phyloP scores from a whole-genome alignment of 805 yeast species.

The Wickerhamomyces bovis region DNA sequence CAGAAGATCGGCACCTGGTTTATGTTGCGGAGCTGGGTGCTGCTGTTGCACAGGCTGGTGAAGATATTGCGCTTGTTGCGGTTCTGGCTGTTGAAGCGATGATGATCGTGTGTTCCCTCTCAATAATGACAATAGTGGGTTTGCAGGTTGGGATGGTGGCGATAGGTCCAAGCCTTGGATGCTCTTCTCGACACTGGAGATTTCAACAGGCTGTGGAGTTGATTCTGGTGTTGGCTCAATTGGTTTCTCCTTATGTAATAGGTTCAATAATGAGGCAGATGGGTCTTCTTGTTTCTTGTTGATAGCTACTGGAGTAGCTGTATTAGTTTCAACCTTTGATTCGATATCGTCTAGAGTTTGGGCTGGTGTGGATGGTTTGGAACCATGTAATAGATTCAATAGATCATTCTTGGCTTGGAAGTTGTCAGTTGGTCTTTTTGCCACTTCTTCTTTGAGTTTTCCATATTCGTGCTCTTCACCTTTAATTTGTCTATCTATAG shows the following conservation, averaged over 20 bases:
- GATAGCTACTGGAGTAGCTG: not conserved
- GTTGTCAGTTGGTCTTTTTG: not conserved
- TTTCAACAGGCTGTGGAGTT: slow-evolving; percentile 1
- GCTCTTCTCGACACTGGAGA: not conserved
- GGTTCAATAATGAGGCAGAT: not conserved
- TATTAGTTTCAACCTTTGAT: not conserved
- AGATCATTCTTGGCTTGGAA: slow-evolving; percentile 4
- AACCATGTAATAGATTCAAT: slow-evolving; percentile 3
- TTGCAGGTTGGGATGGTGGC: not conserved
- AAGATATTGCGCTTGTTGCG: slow-evolving; percentile 1
- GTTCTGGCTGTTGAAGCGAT: slow-evolving; percentile 1
- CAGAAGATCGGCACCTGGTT: slow-evolving; percentile 8
- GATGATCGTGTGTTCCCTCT: slow-evolving; percentile 1
- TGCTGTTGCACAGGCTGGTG: slow-evolving; percentile 1
- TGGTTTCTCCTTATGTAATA: slow-evolving; percentile 3
- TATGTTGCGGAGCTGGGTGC: slow-evolving; percentile 1
- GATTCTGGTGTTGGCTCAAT: slow-evolving; percentile 14
- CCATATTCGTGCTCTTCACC: not conserved
- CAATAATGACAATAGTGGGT: slow-evolving; percentile 4
- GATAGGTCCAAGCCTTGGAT: not conserved
- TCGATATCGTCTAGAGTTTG: slow-evolving; percentile 6
- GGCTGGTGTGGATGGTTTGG: not conserved
- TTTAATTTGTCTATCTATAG: not conserved
- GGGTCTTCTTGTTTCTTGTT: slow-evolving; percentile 2
- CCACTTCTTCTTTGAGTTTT: not conserved